Evolutionary conservation across 2,329 filamentous ascomycete genomes (phyloP), one percentile per base, ranked within the genome.

Genomic region (Nemania sp.): DNA sequence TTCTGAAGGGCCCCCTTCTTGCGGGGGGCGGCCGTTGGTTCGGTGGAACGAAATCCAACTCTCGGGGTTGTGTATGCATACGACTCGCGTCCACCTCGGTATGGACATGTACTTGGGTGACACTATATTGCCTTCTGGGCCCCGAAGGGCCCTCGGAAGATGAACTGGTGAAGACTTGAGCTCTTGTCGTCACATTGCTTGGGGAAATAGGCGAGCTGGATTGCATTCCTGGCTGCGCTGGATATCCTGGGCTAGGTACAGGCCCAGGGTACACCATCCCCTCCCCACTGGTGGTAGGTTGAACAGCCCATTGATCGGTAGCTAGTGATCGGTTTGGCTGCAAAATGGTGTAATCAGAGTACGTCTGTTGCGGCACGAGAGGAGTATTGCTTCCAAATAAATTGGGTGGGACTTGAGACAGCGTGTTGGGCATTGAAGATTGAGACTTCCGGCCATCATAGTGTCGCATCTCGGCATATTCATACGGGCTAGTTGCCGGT

Each of bases 1-100:
- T 80, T 60, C 79, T 82, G 72, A 87, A 87, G 2, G 83, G 84
- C 0, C 83, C 83, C 11, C 83, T 77, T 56, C 76, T 77, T 7
- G 77, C 73, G 6, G 77, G 71, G 7, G 76, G 72, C 2, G 75
- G 74, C 42, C 74, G 72, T 54, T 76, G 71, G 45, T 74, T 71
- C 3, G 72, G 67, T 21, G 73, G 72, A 15, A 77, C 69, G 42
- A 76, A 69, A 52, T 78, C 74, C 20, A 76, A 65, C 40, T 69
- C 66, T 29, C 62, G 65, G 25, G 66, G 52, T 32, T 68, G 68
- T 40, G 51, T 58, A 42, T 57, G 49, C 18, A 55, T 50, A 21
- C 60, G 67, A 37, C 40, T 46, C 51, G 63, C 66, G 59, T 68
- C 65, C 45, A 60, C 55, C 55, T 68, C 66, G 20, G 63, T 54